Conservation (phyloP, 192 early-diverging fungal genomes). For the Coemansia guatemalensis region DNA sequence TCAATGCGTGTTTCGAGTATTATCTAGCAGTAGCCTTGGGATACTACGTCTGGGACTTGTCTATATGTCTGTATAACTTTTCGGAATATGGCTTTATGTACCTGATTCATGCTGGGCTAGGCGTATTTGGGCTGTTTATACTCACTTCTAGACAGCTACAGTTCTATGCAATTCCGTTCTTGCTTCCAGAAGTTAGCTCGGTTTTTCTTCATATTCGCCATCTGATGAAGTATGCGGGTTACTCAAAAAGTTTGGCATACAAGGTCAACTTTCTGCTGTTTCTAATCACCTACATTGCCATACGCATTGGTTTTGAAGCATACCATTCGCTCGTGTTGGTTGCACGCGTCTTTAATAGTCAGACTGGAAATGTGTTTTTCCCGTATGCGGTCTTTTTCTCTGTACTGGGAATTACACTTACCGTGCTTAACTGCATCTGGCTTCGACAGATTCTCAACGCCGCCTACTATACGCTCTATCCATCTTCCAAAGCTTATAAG, state of each 20-base stretch:
- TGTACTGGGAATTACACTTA: slow-evolving; percentile 34
- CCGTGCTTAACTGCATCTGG: slow-evolving; percentile 42
- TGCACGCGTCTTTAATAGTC: background rate
- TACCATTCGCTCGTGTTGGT: slow-evolving; percentile 29
- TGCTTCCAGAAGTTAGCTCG: slow-evolving; percentile 48
- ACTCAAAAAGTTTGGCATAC: slow-evolving; percentile 19
- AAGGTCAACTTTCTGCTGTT: slow-evolving; percentile 42
- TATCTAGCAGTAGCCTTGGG: slow-evolving; percentile 30
- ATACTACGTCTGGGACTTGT: slow-evolving; percentile 50
- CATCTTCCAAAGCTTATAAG: background rate
- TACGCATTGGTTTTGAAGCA: slow-evolving; percentile 40
- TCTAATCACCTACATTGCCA: slow-evolving; percentile 17
- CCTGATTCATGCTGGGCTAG: slow-evolving; percentile 34
- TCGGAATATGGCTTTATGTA: slow-evolving; percentile 34
- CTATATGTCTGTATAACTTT: slow-evolving; percentile 27
- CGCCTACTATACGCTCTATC: slow-evolving; percentile 32
- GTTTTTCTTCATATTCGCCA: slow-evolving; percentile 43
- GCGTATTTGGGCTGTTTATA: slow-evolving; percentile 35
- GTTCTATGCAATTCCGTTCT: slow-evolving; percentile 42
- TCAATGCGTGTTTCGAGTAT: slow-evolving; percentile 23
- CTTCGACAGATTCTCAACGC: slow-evolving; percentile 38
- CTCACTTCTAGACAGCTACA: slow-evolving; percentile 45
- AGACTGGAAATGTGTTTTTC: slow-evolving; percentile 22
- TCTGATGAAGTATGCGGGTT: slow-evolving; percentile 29
- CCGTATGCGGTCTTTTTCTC: slow-evolving; percentile 46